Conservation (phyloP, 352 stramenopile species). For the Pythium oligandrum region DNA sequence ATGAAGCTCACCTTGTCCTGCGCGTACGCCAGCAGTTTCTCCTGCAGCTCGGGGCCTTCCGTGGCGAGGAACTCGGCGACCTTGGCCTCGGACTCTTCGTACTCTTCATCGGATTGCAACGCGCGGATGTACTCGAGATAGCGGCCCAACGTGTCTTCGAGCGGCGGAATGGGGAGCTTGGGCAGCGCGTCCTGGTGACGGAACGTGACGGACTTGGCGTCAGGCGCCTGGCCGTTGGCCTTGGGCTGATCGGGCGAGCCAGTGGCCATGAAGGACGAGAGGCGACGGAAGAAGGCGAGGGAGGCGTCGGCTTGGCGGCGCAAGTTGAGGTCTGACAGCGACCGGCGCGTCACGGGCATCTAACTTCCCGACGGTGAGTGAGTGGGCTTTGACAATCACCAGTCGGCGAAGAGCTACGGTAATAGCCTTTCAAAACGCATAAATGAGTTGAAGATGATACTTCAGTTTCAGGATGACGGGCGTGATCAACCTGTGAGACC, state of each 20-base stretch:
- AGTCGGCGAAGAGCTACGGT: too few species aligned
- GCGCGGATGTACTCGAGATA: slow-evolving; percentile 75
- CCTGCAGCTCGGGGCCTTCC: slow-evolving; percentile 72
- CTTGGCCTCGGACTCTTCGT: slow-evolving; percentile 34
- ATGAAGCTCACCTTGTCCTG: slow-evolving; percentile 79
- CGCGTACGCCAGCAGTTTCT: slow-evolving; percentile 66
- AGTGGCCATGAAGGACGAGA: neutral
- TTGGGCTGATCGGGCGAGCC: neutral
- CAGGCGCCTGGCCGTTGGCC: slow-evolving; percentile 8
- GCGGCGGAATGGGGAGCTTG: slow-evolving; percentile 81
- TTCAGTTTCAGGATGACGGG: too few species aligned
- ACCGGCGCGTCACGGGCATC: too few species aligned
- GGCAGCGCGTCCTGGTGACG: slow-evolving; percentile 65
- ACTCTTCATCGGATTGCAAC: slow-evolving; percentile 71
- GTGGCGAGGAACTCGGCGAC: slow-evolving; percentile 56
- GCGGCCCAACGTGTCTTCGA: slow-evolving; percentile 72
- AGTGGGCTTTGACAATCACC: too few species aligned
- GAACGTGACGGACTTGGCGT: slow-evolving; percentile 45
- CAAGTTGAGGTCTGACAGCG: neutral
- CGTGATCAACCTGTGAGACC: too few species aligned
- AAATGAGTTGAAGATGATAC: too few species aligned
- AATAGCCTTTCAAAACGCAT: too few species aligned
- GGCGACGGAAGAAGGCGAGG: neutral
- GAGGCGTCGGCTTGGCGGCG: neutral
- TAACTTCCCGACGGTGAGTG: too few species aligned